Evolutionary conservation across 129 eudicot genomes (phyloP), one percentile per base, ranked within the genome.

Genomic region (Solidago caesia): DNA sequence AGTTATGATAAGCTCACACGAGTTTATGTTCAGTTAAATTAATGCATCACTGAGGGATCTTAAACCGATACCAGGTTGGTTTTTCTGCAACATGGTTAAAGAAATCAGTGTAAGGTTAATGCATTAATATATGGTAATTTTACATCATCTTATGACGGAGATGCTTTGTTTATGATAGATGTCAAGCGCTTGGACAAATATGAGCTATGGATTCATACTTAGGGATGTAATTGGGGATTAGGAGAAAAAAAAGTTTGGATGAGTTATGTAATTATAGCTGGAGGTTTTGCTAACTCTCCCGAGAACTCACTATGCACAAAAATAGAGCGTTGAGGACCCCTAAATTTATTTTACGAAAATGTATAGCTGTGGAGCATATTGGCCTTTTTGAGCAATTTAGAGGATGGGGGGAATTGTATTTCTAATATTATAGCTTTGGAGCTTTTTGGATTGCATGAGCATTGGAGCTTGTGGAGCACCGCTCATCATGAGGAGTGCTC

Each of bases 401-500:
- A 78, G 96, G 91, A 87, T 89, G 85, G 79, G 87, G 86, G 81
- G 90, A 71, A 74, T 82, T 86, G 80, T 85, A 79, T 84, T 82
- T 86, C 92, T 79, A 84, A 82, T 68, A 59, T 86, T 68, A 77
- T 86, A 80, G 92, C 96, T 85, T 65, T 89, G 97, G 96, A 92
- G 92, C 88, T 81, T 83, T 83, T 79, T 87, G 97, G 96, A 89
- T 87, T 89, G 77, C 79, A 87, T 92, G 89, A 86, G 90, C 94
- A 68, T 83, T 80, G 95, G 98, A 89, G 87, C 96, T 85, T 88
- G 85, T 84, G 96, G 96, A 92, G 96, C 95, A 92, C 88, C 75
- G 96, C 97, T 89, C 88, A 84, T 79, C 87, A 84, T 85, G 80
- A 79, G 96, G 96, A 92, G 88, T 89, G 93, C 97, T 87, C 91